Evolutionary conservation across 345 rosid genomes (phyloP), one percentile per base, ranked within the genome.

Genomic region (Citrus sp.): DNA sequence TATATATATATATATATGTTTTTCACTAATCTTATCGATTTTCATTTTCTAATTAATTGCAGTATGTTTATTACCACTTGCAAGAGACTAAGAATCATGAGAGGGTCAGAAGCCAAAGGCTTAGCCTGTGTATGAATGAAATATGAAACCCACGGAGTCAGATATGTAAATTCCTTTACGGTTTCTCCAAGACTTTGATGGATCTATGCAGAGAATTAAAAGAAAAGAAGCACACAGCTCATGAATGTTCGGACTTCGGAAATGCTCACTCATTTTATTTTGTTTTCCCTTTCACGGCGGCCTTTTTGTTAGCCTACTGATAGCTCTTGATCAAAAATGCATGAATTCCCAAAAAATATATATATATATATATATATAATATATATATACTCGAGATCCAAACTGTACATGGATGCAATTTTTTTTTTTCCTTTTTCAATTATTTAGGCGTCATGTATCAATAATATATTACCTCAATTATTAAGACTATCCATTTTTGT

Each of bases 41-140:
- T 32, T 67, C 14, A 40, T 18, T 62, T 18, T 62, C 13, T 25
- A 9, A 9, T 35, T 37, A 54, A 16, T 67, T 73, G 76, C 87
- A 90, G 92, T 19, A 89, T 89, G 92, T 91, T 91, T 56, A 78
- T 85, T 71, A 82, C 87, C 58, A 82, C 94, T 30, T 91, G 94
- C 86, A 91, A 89, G 85, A 89, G 88, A 67, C 67, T 91, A 78
- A 86, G 92, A 84, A 89, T 91, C 87, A 87, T 91, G 87, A 89
- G 83, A 83, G 89, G 90, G 73, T 82, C 87, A 59, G 90, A 89
- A 82, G 88, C 88, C 42, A 82, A 81, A 75, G 88, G 90, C 58
- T 61, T 86, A 84, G 78, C 87, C 27, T 83, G 83, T 40, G 55
- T 66, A 38, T 81, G 82, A 74, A 22, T 5, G 58, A 46, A 46